These are phyloP conservation scores for Pachysandra terminalis DNA, from an alignment of 164 flowering plant species.

Conservation along the genomic window DNA sequence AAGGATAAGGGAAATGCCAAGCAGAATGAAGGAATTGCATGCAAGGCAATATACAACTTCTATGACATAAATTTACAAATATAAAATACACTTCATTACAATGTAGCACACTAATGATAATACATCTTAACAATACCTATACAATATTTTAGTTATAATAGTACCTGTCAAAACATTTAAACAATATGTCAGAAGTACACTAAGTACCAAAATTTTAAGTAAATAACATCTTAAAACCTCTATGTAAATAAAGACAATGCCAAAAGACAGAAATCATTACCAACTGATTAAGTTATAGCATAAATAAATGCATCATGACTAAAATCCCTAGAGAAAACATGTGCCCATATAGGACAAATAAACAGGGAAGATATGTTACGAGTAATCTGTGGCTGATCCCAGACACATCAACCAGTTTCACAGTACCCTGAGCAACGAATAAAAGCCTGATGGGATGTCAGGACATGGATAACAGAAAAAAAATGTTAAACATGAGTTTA, in stretches of 20 bases:
- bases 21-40: too few relatives aligned
- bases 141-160: too few relatives aligned
- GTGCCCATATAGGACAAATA: background rate
- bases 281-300: too few relatives aligned
- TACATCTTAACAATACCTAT: background rate
- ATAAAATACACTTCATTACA: background rate
- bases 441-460: slow-evolving; percentile 51
- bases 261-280: too few relatives aligned
- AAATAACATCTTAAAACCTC: too few relatives aligned
- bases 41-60: too few relatives aligned
- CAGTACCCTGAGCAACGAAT: slow-evolving; percentile 68
- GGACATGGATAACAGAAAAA: background rate
- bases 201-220: too few relatives aligned
- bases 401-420: slow-evolving; percentile 45
- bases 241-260: too few relatives aligned
- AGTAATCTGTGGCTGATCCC: slow-evolving; percentile 38
- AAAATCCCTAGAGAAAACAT: background rate
- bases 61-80: background rate
- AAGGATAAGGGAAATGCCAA: too few relatives aligned
- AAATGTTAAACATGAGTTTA: background rate
- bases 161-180: too few relatives aligned
- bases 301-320: background rate
- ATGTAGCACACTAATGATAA: background rate
- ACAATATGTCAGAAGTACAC: too few relatives aligned
- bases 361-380: slow-evolving; percentile 29